Conservation (phyloP, 139 green algal species). For the Tetradesmus obliquus region DNA sequence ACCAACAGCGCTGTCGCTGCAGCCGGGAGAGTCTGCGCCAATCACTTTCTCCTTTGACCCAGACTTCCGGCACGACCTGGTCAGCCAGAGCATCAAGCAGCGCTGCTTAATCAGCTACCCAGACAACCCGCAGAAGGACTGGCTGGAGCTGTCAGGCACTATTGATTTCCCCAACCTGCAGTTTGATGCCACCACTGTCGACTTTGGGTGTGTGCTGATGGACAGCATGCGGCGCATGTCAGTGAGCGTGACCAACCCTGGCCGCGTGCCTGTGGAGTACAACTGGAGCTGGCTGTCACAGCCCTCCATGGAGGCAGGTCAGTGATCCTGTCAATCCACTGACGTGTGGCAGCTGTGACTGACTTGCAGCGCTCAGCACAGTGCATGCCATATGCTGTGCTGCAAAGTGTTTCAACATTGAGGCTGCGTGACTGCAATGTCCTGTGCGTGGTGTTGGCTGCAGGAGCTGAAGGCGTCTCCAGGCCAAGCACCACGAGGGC, state of each 20-base stretch:
- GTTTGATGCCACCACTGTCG: constrained; percentile 52
- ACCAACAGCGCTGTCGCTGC: constrained; percentile 57
- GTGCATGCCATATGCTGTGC: too few species aligned
- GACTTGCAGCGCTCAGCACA: background rate
- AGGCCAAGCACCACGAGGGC: background rate
- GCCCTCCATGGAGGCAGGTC: background rate
- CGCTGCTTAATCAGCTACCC: constrained; percentile 72
- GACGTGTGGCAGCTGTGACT: background rate
- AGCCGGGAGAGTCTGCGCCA: constrained; percentile 61
- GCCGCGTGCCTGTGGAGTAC: constrained; percentile 63
- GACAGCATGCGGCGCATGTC: constrained; percentile 73
- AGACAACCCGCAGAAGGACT: constrained; percentile 80
- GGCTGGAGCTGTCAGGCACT: constrained; percentile 70
- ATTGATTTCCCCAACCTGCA: constrained; percentile 83
- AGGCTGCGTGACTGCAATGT: background rate
- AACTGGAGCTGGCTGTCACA: constrained; percentile 66
- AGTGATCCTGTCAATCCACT: background rate
- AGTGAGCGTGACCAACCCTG: constrained; percentile 74
- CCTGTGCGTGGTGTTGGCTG: background rate
- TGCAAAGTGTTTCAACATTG: background rate
- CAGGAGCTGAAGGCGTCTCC: background rate
- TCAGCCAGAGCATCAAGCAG: constrained; percentile 52
- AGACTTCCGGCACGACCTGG: constrained; percentile 50
- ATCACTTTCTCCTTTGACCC: constrained; percentile 77
- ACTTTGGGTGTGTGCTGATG: constrained; percentile 81